phyloP scores from a whole-genome alignment of 805 yeast genomes.

The Hermanozyma aechmeae region DNA sequence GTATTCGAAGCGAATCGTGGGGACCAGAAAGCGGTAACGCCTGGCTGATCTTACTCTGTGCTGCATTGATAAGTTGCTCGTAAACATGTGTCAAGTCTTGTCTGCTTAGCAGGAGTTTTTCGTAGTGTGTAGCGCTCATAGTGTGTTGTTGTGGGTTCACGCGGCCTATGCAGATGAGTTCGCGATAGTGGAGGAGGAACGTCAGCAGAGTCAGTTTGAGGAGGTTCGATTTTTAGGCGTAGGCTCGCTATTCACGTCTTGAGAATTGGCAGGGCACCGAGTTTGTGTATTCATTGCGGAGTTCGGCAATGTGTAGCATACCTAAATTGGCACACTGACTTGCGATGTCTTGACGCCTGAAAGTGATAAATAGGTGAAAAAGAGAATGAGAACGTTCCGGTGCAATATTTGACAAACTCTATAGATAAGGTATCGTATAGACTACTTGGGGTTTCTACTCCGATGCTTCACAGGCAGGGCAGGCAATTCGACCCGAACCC shows the following conservation, averaged over 20 bases:
- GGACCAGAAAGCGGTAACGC: slow-evolving; percentile 36
- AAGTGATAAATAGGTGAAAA: no score
- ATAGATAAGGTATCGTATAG: no score
- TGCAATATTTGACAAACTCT: no score
- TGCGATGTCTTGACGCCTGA: no score
- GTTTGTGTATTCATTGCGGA: background rate
- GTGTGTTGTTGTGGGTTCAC: no score
- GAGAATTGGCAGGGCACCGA: background rate
- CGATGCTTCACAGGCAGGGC: no score
- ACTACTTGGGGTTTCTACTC: no score
- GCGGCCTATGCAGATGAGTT: background rate
- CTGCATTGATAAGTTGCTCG: slow-evolving; percentile 30
- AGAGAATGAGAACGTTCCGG: no score
- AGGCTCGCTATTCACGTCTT: background rate
- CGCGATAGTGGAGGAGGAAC: background rate
- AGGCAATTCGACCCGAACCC: no score
- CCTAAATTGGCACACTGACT: no score
- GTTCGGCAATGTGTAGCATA: background rate
- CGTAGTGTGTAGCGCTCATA: slow-evolving; percentile 21
- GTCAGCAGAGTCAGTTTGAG: background rate
- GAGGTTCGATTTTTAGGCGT: background rate
- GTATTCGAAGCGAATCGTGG: slow-evolving; percentile 36
- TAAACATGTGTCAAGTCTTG: slow-evolving; percentile 47
- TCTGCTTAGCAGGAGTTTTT: slow-evolving; percentile 38
- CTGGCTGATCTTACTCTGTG: slow-evolving; percentile 36